Conservation (phyloP, 179 eudicot genomes). For the Camellia oleifera region DNA sequence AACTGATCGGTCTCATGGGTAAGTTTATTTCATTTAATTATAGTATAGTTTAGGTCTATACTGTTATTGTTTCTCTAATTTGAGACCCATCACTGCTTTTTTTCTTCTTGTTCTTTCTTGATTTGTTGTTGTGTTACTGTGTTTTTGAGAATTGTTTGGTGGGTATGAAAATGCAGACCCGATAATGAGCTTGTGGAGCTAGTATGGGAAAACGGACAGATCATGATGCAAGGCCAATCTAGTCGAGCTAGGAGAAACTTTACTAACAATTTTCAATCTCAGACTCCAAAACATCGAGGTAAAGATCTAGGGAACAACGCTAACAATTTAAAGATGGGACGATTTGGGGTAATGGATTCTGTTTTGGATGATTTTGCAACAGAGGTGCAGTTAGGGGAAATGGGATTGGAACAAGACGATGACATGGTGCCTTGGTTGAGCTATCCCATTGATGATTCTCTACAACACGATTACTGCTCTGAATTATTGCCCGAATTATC, state of each 20-base stretch:
- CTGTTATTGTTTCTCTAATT: neutral
- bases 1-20: slow-evolving; percentile 38
- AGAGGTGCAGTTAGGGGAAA: slow-evolving; percentile 44
- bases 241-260: slow-evolving; percentile 46
- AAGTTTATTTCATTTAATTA: slow-evolving; percentile 20
- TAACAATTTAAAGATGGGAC: slow-evolving; percentile 30
- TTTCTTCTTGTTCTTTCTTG: slow-evolving; percentile 3
- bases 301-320: slow-evolving; percentile 23
- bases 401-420: slow-evolving; percentile 54
- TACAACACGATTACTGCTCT: slow-evolving; percentile 54
- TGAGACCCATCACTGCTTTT: neutral
- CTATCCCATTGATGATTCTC: slow-evolving; percentile 48
- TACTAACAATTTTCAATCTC: slow-evolving; percentile 32
- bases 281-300: slow-evolving; percentile 34
- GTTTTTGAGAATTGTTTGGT: neutral
- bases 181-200: slow-evolving; percentile 56
- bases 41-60: neutral
- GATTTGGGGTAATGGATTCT: slow-evolving; percentile 41
- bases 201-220: slow-evolving; percentile 74
- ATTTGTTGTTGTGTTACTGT: neutral
- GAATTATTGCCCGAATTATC: slow-evolving; percentile 69
- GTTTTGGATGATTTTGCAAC: slow-evolving; percentile 36
- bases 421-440: slow-evolving; percentile 77
- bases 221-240: slow-evolving; percentile 73
- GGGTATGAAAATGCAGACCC: slow-evolving; percentile 36